phyloP scores from a whole-genome alignment of 257 asterid species.

The Gentiana dahurica region DNA sequence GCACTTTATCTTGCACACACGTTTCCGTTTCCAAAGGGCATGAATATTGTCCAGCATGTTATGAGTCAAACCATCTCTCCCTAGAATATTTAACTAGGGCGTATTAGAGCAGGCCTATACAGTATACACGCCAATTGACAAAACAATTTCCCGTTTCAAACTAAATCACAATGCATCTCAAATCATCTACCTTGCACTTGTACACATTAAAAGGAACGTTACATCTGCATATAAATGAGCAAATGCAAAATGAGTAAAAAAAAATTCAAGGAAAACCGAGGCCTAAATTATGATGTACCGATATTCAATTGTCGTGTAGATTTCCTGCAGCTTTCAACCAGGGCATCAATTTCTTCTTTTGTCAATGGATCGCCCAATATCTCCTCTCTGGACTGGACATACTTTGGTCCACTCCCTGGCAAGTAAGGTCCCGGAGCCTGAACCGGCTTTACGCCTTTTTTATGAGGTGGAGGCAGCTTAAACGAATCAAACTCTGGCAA shows the following conservation, averaged over 20 bases:
- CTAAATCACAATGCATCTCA: background rate
- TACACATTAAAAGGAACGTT: background rate
- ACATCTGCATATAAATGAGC: background rate
- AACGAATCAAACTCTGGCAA: constrained; percentile 85
- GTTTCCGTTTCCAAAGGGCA: constrained; percentile 84
- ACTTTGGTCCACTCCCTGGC: constrained; percentile 74
- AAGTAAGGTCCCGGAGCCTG: constrained; percentile 93
- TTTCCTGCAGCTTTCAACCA: constrained; percentile 41
- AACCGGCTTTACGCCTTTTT: constrained; percentile 91
- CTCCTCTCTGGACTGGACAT: constrained; percentile 59
- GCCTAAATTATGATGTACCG: constrained; percentile 29
- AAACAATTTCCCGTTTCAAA: background rate
- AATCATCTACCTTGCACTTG: background rate
- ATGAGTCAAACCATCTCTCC: constrained; percentile 94
- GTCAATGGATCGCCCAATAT: constrained; percentile 72
- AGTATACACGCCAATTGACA: background rate
- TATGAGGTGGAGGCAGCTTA: constrained; percentile 66
- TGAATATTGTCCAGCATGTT: constrained; percentile 93
- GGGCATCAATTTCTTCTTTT: constrained; percentile 54
- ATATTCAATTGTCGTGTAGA: constrained; percentile 64
- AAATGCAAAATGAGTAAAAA: background rate
- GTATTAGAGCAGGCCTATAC: background rate
- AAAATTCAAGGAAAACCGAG: background rate
- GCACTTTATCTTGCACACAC: constrained; percentile 92
- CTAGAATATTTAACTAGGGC: constrained; percentile 21